A percentile compares a stretch with the other conserved stretches of the same genome.
Evolutionary conservation across 371 early-diverging fungal genomes (phyloP).

Genomic region (Mortierella sp.): DNA sequence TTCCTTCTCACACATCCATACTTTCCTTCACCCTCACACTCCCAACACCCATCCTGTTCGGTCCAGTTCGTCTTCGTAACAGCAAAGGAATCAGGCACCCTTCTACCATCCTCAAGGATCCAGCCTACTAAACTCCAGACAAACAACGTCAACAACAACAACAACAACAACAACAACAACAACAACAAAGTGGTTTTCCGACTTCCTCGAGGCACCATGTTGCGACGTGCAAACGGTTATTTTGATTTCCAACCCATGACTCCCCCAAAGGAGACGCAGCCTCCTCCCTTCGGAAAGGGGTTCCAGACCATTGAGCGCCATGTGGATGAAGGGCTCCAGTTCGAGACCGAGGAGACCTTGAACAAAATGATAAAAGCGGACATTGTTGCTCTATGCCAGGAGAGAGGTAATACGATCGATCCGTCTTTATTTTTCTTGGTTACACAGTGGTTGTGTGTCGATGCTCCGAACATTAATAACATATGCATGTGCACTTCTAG

Average conservation of each 20-base stretch:
- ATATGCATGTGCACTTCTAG: slow-evolving; percentile 41
- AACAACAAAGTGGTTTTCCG: neutral
- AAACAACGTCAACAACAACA: neutral
- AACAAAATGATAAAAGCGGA: slow-evolving; percentile 74
- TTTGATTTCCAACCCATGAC: slow-evolving; percentile 41
- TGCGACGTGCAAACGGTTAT: slow-evolving; percentile 45
- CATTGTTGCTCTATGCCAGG: slow-evolving; percentile 78
- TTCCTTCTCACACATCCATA: slow-evolving; percentile 3
- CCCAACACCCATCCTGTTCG: neutral
- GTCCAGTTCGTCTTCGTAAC: neutral
- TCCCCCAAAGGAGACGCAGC: slow-evolving; percentile 10
- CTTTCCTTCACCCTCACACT: neutral
- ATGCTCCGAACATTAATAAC: neutral
- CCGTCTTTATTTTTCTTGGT: neutral
- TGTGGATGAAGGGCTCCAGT: slow-evolving; percentile 67
- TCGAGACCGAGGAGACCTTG: slow-evolving; percentile 62
- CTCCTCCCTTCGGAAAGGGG: slow-evolving; percentile 20
- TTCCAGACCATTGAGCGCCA: slow-evolving; percentile 66
- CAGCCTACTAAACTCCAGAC: neutral
- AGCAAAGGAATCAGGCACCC: slow-evolving; percentile 1
- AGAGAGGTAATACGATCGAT: slow-evolving; percentile 65
- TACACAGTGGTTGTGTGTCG: neutral
- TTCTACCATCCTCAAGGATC: neutral
- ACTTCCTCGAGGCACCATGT: slow-evolving; percentile 22
- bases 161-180: neutral